Base-by-base conservation (phyloP, 1,139 yeast species). In the Groenewaldozyma auringiensis region DNA sequence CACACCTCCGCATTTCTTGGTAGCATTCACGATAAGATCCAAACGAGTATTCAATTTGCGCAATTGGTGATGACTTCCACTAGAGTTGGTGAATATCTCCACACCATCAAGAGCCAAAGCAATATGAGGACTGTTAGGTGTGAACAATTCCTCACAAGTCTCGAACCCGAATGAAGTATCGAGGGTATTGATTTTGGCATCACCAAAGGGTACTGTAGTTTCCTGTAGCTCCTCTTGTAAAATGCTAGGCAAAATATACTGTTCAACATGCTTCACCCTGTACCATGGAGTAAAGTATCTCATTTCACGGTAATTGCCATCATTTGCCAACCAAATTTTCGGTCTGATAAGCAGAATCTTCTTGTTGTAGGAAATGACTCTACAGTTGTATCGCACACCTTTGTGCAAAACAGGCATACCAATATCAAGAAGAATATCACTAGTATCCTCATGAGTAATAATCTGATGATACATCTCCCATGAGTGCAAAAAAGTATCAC, bases 241-340 rank as follows among this genome's bases (percentile, higher is more conserved):
- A 53, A 68, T 61, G 45, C 80, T 72, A 2, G 98, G 98, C 51
- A 94, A 71, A 35, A 75, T 70, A 57, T 74, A 83, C 37, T 74
- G 72, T 63, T 92, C 97, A 42, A 79, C 81, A 54, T 79, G 75
- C 56, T 81, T 79, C 8, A 89, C 79, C 46, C 84, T 75, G 57
- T 78, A 73, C 98, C 98, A 92, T 13, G 97, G 95, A 0, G 95
- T 86, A 63, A 92, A 92, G 64, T 81, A 88, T 55, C 99, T 75
- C 97, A 92, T 89, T 65, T 92, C 99, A 44, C 98, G 76, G 67
- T 94, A 92, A 62, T 92, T 92, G 1, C 99, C 99, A 67, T 92
- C 98, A 62, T 92, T 94, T 18, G 97, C 97, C 45, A 94, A 73
- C 75, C 86, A 82, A 41, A 92, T 64, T 62, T 92, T 92, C 21